phyloP scores from a whole-genome alignment of 345 rosid genomes.

The Trapa incisa region DNA sequence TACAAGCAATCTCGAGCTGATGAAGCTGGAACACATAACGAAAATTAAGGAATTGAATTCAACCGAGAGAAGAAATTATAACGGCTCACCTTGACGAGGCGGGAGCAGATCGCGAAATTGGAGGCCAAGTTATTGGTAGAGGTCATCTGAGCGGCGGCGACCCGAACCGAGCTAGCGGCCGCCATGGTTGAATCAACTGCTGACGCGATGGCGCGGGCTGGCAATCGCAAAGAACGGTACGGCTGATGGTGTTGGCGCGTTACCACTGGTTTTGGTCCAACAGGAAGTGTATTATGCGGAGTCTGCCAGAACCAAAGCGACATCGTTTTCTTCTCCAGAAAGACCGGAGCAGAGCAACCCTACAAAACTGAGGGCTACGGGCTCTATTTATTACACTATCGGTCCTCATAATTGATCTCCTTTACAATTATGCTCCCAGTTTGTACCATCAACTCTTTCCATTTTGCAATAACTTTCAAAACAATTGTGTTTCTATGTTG shows the following conservation, averaged over 20 bases:
- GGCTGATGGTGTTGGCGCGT: neutral
- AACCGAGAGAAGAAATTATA: neutral
- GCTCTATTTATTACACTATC: neutral
- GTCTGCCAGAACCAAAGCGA: neutral
- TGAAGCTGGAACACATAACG: neutral
- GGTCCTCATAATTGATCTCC: neutral
- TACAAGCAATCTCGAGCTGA: neutral
- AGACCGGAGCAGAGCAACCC: neutral
- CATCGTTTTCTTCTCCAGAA: slow-evolving; percentile 5
- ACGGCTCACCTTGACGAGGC: slow-evolving; percentile 54
- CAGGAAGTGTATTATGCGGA: neutral
- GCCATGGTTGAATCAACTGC: slow-evolving; percentile 28
- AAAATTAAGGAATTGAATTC: neutral
- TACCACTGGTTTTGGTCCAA: neutral
- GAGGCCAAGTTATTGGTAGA: slow-evolving; percentile 68
- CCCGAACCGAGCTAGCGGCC: slow-evolving; percentile 49
- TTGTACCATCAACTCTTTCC: too few species aligned
- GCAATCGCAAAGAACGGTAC: neutral
- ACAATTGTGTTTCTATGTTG: too few species aligned
- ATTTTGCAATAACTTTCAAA: too few species aligned
- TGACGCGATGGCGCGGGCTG: slow-evolving; percentile 14
- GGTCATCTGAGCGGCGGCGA: slow-evolving; percentile 97
- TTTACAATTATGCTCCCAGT: neutral
- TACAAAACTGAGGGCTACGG: too few species aligned
- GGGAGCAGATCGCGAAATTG: slow-evolving; percentile 79